These are phyloP conservation scores for Chytriomyces hyalinus DNA, from an alignment of 192 early-diverging fungal species.

Conservation along the genomic window DNA sequence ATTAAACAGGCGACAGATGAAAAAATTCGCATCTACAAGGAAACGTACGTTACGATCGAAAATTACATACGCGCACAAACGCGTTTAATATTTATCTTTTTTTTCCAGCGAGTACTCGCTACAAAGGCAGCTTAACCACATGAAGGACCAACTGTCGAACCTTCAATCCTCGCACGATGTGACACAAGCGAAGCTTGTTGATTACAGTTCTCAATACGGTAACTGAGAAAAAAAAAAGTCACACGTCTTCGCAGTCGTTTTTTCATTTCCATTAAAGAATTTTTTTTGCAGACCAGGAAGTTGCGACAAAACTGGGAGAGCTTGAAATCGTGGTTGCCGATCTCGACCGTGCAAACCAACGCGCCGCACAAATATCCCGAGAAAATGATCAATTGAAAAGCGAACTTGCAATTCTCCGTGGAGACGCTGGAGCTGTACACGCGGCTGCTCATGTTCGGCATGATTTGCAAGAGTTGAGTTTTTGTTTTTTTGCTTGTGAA, in stretches of 20 bases:
- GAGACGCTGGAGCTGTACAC: conserved; percentile 13
- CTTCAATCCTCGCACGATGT: conserved; percentile 74
- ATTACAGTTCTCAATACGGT: conserved; percentile 68
- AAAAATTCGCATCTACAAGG: conserved; percentile 79
- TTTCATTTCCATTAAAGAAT: not conserved
- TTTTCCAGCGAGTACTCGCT: conserved; percentile 72
- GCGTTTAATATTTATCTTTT: not conserved
- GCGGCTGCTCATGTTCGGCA: not conserved
- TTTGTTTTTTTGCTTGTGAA: not conserved
- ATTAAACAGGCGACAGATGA: conserved; percentile 78
- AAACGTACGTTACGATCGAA: conserved; percentile 56
- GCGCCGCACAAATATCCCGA: conserved; percentile 67
- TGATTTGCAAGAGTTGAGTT: conserved; percentile 34
- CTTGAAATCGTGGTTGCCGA: conserved; percentile 88
- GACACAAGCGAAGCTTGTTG: conserved; percentile 70
- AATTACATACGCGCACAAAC: not conserved
- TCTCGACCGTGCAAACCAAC: conserved; percentile 79
- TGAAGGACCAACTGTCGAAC: conserved; percentile 73
- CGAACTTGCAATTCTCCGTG: conserved; percentile 25
- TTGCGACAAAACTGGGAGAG: conserved; percentile 81
- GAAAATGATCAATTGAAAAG: conserved; percentile 60
- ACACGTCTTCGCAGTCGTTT: too few relatives aligned
- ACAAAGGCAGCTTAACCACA: conserved; percentile 80
- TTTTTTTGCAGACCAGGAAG: conserved; percentile 65
- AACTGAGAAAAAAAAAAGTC: not conserved